Evolutionary conservation across 805 yeast species (phyloP).

Genomic region (Monosporozyma unispora): DNA sequence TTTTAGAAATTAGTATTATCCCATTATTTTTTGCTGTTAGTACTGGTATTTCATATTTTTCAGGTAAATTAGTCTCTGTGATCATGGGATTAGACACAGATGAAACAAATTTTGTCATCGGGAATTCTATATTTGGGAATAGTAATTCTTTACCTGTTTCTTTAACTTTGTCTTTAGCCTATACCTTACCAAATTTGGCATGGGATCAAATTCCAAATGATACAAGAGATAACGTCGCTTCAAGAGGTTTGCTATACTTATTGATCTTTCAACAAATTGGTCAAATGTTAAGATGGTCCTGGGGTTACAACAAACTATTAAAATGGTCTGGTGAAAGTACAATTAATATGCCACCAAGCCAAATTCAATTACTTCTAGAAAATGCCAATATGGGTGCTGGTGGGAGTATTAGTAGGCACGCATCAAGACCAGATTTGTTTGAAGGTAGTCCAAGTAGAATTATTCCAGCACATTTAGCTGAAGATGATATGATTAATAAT

Average conservation of each 20-base stretch:
- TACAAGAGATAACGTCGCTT: constrained; percentile 58
- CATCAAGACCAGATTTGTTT: background rate
- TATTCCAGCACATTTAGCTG: background rate
- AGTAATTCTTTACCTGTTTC: constrained; percentile 93
- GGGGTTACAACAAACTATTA: constrained; percentile 72
- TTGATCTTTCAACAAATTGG: constrained; percentile 77
- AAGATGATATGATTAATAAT: background rate
- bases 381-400: constrained; percentile 2
- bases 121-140: constrained; percentile 95
- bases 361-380: constrained; percentile 14
- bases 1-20: constrained; percentile 71
- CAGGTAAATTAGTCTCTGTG: constrained; percentile 49
- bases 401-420: background rate
- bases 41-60: constrained; percentile 63
- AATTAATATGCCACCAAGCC: constrained; percentile 27
- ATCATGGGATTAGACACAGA: constrained; percentile 53
- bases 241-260: constrained; percentile 67
- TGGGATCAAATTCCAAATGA: constrained; percentile 71
- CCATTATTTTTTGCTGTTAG: constrained; percentile 78
- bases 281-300: constrained; percentile 75
- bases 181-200: constrained; percentile 62
- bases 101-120: constrained; percentile 86
- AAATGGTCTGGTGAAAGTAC: constrained; percentile 35
- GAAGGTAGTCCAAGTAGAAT: background rate
- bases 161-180: constrained; percentile 67